A percentile compares a stretch with the other conserved stretches of the same genome.
phyloP scores from a whole-genome alignment of 2,329 filamentous ascomycete species.

The Colletotrichum coccodes region DNA sequence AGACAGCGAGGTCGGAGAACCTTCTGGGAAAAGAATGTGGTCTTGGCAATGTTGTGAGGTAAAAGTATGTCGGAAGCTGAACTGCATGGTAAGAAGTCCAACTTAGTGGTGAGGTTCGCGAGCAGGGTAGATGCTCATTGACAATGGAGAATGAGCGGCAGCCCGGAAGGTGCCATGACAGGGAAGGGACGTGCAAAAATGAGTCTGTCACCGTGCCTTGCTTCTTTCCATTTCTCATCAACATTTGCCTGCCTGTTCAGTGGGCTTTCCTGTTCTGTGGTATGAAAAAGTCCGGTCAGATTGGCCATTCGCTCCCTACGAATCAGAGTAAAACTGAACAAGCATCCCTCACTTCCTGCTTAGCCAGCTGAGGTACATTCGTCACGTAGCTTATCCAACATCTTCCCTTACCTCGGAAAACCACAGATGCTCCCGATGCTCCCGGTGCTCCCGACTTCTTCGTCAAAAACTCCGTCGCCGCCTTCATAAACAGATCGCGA shows the following conservation, averaged over 20 bases:
- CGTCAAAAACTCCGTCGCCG: not conserved
- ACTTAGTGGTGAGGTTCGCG: not conserved
- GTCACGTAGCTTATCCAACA: not conserved
- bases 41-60: not conserved
- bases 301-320: not conserved
- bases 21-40: not conserved
- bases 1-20: not conserved
- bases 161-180: constrained; percentile 2
- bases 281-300: not conserved
- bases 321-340: not conserved
- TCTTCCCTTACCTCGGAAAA: not conserved
- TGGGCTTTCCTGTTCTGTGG: not conserved
- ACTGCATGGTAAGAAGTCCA: not conserved
- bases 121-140: constrained; percentile 7
- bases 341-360: not conserved
- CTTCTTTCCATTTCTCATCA: not conserved
- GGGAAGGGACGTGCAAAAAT: constrained; percentile 7
- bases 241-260: not conserved
- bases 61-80: constrained; percentile 10
- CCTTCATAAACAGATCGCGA: not conserved
- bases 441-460: not conserved
- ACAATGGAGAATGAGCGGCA: not conserved
- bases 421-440: constrained; percentile 1
- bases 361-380: not conserved
- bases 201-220: not conserved